These are phyloP conservation scores for Rhytidhysteron rufulum DNA, from an alignment of 2,329 filamentous ascomycete species.

Conservation along the genomic window DNA sequence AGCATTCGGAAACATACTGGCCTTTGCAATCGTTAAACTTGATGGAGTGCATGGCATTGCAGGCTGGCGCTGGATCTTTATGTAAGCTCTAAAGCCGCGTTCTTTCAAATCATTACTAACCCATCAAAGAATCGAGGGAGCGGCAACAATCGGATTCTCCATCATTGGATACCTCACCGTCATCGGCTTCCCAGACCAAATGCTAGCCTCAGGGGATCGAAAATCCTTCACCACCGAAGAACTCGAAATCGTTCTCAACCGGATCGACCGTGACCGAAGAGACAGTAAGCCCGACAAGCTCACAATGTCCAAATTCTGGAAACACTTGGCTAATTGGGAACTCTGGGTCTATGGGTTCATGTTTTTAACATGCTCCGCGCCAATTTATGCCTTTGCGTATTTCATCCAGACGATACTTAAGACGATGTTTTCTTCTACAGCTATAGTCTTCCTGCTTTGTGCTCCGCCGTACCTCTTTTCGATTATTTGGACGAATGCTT, in stretches of 20 bases:
- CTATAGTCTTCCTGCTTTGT: constrained; percentile 30
- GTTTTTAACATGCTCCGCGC: constrained; percentile 17
- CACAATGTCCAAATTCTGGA: constrained; percentile 12
- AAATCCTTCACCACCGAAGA: constrained; percentile 22
- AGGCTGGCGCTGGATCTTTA: constrained; percentile 32
- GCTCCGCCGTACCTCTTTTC: constrained; percentile 35
- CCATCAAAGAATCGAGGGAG: constrained; percentile 16
- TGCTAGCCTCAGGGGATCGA: constrained; percentile 12
- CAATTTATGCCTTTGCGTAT: constrained; percentile 20
- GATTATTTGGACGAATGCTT: constrained; percentile 27
- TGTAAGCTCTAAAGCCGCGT: constrained; percentile 8
- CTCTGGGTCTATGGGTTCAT: constrained; percentile 20
- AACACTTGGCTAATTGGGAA: constrained; percentile 14
- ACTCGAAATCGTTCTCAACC: constrained; percentile 21
- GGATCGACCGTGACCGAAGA: constrained; percentile 18
- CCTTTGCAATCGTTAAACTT: constrained; percentile 28
- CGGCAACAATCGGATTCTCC: constrained; percentile 28
- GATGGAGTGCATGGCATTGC: constrained; percentile 14
- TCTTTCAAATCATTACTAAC: constrained; percentile 4
- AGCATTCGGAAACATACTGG: constrained; percentile 32
- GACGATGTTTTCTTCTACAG: constrained; percentile 21
- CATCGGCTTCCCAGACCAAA: constrained; percentile 36
- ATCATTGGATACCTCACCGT: constrained; percentile 33
- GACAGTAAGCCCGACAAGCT: constrained; percentile 18
- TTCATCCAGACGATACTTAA: constrained; percentile 21